Conservation (phyloP, 2,329 filamentous ascomycete species). For the Xylaria hypoxylon region DNA sequence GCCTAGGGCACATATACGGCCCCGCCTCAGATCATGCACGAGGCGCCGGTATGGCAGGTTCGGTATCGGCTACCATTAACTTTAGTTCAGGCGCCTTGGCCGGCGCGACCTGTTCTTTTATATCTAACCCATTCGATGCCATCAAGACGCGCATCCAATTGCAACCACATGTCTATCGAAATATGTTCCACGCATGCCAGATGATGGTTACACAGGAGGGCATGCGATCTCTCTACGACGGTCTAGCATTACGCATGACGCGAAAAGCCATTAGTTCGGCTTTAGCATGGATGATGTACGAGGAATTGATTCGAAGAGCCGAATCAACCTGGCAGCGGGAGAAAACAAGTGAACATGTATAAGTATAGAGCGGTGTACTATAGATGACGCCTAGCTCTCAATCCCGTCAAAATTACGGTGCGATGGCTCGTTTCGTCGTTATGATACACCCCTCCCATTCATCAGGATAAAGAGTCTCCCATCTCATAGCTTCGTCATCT, state of each 20-base stretch:
- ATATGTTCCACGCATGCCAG: slow-evolving; percentile 80
- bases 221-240: slow-evolving; percentile 82
- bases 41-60: slow-evolving; percentile 50
- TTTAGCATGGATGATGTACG: slow-evolving; percentile 97
- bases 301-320: slow-evolving; percentile 85
- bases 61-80: slow-evolving; percentile 76
- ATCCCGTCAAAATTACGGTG: slow-evolving; percentile 2
- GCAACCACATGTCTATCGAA: slow-evolving; percentile 83
- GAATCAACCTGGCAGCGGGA: slow-evolving; percentile 53
- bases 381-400: not conserved
- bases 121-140: slow-evolving; percentile 97
- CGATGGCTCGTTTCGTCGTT: slow-evolving; percentile 16
- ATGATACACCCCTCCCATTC: slow-evolving; percentile 6
- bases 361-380: slow-evolving; percentile 28
- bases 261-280: slow-evolving; percentile 93
- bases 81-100: slow-evolving; percentile 85
- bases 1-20: slow-evolving; percentile 59
- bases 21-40: slow-evolving; percentile 21
- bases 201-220: slow-evolving; percentile 88
- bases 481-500: slow-evolving; percentile 28
- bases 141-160: slow-evolving; percentile 96
- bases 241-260: slow-evolving; percentile 85
- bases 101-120: slow-evolving; percentile 82
- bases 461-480: slow-evolving; percentile 16
- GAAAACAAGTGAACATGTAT: slow-evolving; percentile 44